Evolutionary conservation across 805 yeast species (phyloP), one percentile per base, ranked within the genome.

Genomic region (Metschnikowia henanensis): DNA sequence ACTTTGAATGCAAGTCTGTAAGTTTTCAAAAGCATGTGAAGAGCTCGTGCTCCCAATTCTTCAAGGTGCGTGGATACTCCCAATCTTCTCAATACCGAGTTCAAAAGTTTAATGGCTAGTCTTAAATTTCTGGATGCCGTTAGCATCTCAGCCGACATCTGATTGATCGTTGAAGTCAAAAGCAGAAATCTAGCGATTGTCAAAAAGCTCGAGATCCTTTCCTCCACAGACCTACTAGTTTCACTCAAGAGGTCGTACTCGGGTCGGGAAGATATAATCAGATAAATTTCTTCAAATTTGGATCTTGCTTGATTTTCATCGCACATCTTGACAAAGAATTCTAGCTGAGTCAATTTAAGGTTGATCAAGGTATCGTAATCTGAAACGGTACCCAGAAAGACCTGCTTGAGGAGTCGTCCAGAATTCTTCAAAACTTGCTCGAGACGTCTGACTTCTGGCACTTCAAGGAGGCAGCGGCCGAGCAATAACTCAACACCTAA

Each of bases 61-160:
- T 62, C 38, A 26, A 60, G 37, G 39, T 52, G 10, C 47, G 49
- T 23, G 51, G 25, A 26, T 47, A 41, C 22, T 39, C 57, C 53
- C 4, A 66, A 58, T 43, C 73, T 76, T 44, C 75, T 76, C 31
- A 82, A 44, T 6, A 83, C 59, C 0, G 87, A 79, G 43, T 76
- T 74, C 7, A 79, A 57, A 5, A 84, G 58, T 49, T 80, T 77
- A 2, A 81, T 61, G 1, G 81, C 68, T 9, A 73, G 64, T 44
- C 77, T 81, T 10, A 70, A 58, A 34, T 77, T 77, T 29, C 46
- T 45, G 19, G 69, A 59, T 4, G 77, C 64, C 6, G 56, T 59
- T 2, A 59, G 36, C 32, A 55, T 53, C n/a, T 63, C 58, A 0
- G 49, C 43, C 1, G 35, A 19, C n/a, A 50, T 35, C 25, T 35